These are phyloP conservation scores for Aspergillus uvarum DNA, from an alignment of 2,329 filamentous ascomycete species.

Conservation along the genomic window DNA sequence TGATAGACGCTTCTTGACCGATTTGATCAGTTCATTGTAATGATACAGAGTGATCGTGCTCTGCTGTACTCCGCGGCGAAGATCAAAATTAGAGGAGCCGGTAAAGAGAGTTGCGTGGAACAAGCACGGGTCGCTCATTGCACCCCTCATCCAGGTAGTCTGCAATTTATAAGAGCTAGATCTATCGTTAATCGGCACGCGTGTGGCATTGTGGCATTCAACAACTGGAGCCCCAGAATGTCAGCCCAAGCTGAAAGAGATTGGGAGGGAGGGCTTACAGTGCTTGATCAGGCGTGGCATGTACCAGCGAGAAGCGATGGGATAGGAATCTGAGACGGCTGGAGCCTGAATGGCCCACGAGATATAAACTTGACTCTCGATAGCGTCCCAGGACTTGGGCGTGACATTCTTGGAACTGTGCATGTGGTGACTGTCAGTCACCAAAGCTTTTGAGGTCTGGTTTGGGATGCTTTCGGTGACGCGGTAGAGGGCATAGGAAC, in stretches of 20 bases:
- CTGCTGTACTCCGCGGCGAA: not conserved
- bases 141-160: slow-evolving; percentile 1
- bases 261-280: not conserved
- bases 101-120: slow-evolving; percentile 9
- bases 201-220: not conserved
- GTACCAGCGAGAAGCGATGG: not conserved
- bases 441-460: not conserved
- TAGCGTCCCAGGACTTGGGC: not conserved
- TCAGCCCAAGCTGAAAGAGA: not conserved
- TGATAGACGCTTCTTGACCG: slow-evolving; percentile 4
- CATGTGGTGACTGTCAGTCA: too few species aligned
- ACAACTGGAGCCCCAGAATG: not conserved
- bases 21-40: slow-evolving; percentile 1
- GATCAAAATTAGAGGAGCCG: slow-evolving; percentile 2
- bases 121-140: slow-evolving; percentile 6
- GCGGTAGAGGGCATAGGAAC: not conserved
- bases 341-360: not conserved
- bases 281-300: slow-evolving; percentile 3
- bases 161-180: slow-evolving; percentile 4
- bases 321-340: not conserved
- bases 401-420: not conserved
- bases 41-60: slow-evolving; percentile 2
- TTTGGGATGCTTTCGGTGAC: not conserved
- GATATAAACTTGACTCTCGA: not conserved
- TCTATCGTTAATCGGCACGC: not conserved